A percentile compares a stretch with the other conserved stretches of the same genome.
phyloP scores from a whole-genome alignment of 192 early-diverging fungal species.

The Linnemannia exigua region DNA sequence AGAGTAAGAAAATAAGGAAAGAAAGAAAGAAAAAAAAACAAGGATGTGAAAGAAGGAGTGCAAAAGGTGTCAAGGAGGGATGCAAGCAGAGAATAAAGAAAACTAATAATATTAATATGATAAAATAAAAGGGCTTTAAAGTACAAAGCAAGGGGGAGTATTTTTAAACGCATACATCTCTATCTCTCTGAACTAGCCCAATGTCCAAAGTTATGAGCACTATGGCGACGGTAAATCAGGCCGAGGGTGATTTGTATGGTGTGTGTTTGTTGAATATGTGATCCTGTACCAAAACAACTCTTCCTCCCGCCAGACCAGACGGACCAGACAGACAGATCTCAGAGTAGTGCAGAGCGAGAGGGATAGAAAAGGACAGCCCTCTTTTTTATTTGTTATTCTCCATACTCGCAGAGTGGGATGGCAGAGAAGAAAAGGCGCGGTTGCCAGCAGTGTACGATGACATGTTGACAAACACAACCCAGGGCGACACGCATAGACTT shows the following conservation, averaged over 20 bases:
- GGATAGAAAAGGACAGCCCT: too few relatives aligned
- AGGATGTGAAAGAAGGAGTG: neutral
- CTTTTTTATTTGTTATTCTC: too few relatives aligned
- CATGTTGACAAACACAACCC: too few relatives aligned
- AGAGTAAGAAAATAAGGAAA: too few relatives aligned
- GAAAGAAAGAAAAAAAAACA: neutral
- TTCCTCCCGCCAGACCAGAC: too few relatives aligned
- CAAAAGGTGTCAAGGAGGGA: neutral
- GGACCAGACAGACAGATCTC: too few relatives aligned
- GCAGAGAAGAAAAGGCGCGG: too few relatives aligned
- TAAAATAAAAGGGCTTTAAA: neutral
- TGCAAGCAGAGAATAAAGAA: neutral
- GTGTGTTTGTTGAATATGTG: neutral
- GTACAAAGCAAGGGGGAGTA: neutral
- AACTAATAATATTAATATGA: neutral
- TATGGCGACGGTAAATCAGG: neutral
- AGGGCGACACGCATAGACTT: too few relatives aligned
- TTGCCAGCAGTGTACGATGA: too few relatives aligned
- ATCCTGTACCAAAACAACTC: neutral
- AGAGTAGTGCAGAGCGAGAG: too few relatives aligned
- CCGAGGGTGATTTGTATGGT: neutral
- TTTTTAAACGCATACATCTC: conserved; percentile 5
- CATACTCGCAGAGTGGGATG: too few relatives aligned
- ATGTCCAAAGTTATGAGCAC: neutral
- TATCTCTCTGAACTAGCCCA: conserved; percentile 8